Evolutionary conservation across 768 basidiomycete species (phyloP), one percentile per base, ranked within the genome.

Genomic region (Kwoniella mangroviensis): DNA sequence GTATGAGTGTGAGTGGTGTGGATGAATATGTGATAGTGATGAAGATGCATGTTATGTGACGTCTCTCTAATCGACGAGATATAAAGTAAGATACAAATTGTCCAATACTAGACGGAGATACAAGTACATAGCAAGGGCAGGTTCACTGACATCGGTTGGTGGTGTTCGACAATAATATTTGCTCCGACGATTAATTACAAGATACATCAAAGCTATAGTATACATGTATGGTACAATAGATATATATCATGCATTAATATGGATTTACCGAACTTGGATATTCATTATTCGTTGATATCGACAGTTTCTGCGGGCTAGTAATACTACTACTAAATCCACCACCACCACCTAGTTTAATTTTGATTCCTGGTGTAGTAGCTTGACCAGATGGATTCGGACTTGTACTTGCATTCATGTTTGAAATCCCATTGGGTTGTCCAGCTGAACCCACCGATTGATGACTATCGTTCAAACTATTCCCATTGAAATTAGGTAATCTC

Each of bases 401-500:
- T 13, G 28, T 24, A 28, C 15, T 64, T 15, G 63, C 19, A 55
- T 7, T 64, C 15, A 24, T 13, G 52, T 21, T 63, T 52, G n/a
- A n/a, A n/a, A n/a, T n/a, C n/a, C 62, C 62, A 28, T 51, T 49
- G 7, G 40, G 15, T 34, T 7, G 15, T 40, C 56, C 13, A 9
- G n/a, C n/a, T n/a, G n/a, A n/a, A n/a, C n/a, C n/a, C n/a, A n/a
- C 12, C 24, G 41, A 28, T 5, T 17, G 24, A 49, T 21, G 2
- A 10, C 4, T 9, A 10, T 10, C 19, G 4, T 5, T n/a, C 24
- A 10, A 11, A 49, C 49, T 51, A 55, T 40, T 54, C 1, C 62
- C 62, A 49, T 49, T 61, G 24, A 62, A 52, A 45, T 43, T 69
- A 2, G 68, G 68, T 45, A 69, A 51, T 28, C 62, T 63, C 28